Evolutionary conservation across 352 stramenopile species (phyloP).

Genomic region (Globisporangium paddicum): DNA sequence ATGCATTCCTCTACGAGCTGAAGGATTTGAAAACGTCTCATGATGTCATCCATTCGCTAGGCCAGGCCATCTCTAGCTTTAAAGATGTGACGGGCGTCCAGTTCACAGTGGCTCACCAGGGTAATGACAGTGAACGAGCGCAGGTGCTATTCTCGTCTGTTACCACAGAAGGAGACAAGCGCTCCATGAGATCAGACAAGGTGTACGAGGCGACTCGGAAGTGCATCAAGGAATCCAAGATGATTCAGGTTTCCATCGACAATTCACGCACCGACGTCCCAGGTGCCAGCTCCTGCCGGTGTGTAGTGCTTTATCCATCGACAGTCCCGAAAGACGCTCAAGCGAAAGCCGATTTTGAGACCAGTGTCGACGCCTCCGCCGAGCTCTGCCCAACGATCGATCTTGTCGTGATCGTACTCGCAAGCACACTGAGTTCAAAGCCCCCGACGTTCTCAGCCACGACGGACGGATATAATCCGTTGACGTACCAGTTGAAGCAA

Average conservation of each 20-base stretch:
- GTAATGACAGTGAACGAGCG: too few species aligned
- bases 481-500: slow-evolving; percentile 5
- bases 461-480: background rate
- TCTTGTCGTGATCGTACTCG: background rate
- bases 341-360: background rate
- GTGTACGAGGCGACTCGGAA: slow-evolving; percentile 2
- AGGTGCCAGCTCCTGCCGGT: background rate
- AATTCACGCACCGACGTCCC: background rate
- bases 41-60: background rate
- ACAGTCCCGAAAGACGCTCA: background rate
- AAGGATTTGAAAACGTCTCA: background rate
- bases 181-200: background rate
- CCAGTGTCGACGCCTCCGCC: background rate
- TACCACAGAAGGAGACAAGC: background rate
- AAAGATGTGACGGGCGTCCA: slow-evolving; percentile 1
- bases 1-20: slow-evolving; percentile 1
- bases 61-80: background rate
- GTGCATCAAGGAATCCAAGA: background rate
- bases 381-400: background rate
- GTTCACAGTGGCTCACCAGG: background rate
- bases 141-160: slow-evolving; percentile 12
- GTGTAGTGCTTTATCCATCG: background rate
- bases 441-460: background rate
- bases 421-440: too few species aligned
- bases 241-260: background rate